Conservation (phyloP, 208 protist species). For the Blastocrithidia nonstop region DNA sequence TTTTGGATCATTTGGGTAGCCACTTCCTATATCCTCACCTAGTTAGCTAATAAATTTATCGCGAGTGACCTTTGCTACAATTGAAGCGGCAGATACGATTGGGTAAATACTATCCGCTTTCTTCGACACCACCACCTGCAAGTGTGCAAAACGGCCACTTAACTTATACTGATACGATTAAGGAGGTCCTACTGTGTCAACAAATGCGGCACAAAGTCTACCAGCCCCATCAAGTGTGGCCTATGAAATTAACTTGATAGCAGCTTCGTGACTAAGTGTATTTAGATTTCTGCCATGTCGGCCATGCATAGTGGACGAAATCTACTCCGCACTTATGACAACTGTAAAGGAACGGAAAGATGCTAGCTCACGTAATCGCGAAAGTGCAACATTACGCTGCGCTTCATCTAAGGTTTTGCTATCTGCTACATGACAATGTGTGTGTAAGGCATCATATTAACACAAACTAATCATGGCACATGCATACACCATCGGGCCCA, state of each 20-base stretch:
- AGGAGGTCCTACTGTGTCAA: constrained; percentile 88
- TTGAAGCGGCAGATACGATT: constrained; percentile 85
- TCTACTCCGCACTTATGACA: constrained; percentile 38
- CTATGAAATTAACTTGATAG: constrained; percentile 63
- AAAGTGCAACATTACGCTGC: constrained; percentile 31
- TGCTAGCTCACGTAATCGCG: constrained; percentile 31
- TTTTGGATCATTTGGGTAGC: constrained; percentile 71
- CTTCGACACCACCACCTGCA: constrained; percentile 69
- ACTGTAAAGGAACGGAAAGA: constrained; percentile 55
- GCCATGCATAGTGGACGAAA: constrained; percentile 60
- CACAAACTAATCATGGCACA: constrained; percentile 50
- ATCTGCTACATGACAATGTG: constrained; percentile 73
- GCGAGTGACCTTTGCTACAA: constrained; percentile 85
- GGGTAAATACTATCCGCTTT: constrained; percentile 88
- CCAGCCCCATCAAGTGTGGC: constrained; percentile 50
- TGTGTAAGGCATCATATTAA: constrained; percentile 56
- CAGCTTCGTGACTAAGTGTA: constrained; percentile 76
- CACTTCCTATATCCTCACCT: constrained; percentile 47
- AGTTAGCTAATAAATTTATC: constrained; percentile 30
- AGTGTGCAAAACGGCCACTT: constrained; percentile 61
- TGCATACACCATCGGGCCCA: constrained; percentile 93
- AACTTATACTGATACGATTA: constrained; percentile 68
- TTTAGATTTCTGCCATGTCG: constrained; percentile 68
- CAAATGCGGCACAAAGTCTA: constrained; percentile 75
- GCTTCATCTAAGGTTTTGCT: constrained; percentile 63